Conservation (phyloP, 2,329 filamentous ascomycete genomes). For the Clonostachys rosea region DNA sequence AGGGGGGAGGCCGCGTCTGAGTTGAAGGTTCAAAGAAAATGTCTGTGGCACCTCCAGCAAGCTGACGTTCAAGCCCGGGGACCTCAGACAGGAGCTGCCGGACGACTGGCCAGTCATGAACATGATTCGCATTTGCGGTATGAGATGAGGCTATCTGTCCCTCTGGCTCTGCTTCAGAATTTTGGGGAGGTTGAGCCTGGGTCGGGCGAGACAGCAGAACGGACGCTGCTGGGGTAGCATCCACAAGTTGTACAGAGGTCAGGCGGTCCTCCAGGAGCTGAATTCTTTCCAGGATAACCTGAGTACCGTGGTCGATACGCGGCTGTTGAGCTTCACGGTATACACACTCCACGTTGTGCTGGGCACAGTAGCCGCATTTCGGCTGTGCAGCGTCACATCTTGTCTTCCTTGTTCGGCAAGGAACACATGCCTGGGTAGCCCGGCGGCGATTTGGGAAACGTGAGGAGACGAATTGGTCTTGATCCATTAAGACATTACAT, state of each 20-base stretch:
- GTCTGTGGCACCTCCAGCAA: slow-evolving; percentile 2
- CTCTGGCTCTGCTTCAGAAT: slow-evolving; percentile 3
- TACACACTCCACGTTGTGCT: slow-evolving; percentile 18
- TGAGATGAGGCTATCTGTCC: slow-evolving; percentile 10
- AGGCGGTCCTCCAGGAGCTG: slow-evolving; percentile 17
- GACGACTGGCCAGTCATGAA: slow-evolving; percentile 12
- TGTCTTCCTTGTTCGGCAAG: slow-evolving; percentile 20
- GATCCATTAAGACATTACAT: no score
- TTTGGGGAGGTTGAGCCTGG: slow-evolving; percentile 7
- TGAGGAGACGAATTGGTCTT: no score
- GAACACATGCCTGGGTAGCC: slow-evolving; percentile 17
- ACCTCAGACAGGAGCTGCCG: slow-evolving; percentile 6
- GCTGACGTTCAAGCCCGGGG: background rate
- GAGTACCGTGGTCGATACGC: slow-evolving; percentile 18
- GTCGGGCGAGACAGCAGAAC: background rate
- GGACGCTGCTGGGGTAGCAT: background rate
- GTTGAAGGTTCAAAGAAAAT: background rate
- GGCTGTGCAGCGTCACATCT: slow-evolving; percentile 20
- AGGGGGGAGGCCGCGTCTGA: background rate
- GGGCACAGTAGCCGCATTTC: slow-evolving; percentile 16
- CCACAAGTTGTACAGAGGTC: background rate
- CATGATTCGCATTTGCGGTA: slow-evolving; percentile 14
- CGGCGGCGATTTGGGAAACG: slow-evolving; percentile 7
- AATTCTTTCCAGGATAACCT: slow-evolving; percentile 17
- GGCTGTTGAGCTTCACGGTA: slow-evolving; percentile 19